These are phyloP conservation scores for Agapanthus africanus DNA, from an alignment of 106 monocot species.

Conservation along the genomic window DNA sequence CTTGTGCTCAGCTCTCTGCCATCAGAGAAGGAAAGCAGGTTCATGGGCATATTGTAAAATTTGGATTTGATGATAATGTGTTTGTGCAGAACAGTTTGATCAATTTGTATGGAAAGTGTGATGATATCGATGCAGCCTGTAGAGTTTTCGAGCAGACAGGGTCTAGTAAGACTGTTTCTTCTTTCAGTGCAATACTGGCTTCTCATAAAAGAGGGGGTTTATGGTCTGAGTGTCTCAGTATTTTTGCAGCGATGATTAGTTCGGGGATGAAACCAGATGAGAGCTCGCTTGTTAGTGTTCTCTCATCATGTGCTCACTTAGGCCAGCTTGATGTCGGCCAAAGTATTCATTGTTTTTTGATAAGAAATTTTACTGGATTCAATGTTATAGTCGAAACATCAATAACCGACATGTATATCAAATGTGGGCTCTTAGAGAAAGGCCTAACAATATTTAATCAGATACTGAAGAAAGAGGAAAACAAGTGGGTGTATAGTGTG, in stretches of 20 bases:
- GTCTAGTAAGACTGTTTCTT: conserved; percentile 31
- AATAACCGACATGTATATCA: conserved; percentile 68
- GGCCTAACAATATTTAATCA: conserved; percentile 38
- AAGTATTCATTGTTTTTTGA: conserved; percentile 41
- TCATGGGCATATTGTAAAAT: conserved; percentile 48
- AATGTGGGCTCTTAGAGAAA: conserved; percentile 47
- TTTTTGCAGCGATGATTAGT: conserved; percentile 30
- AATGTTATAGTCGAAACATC: conserved; percentile 46
- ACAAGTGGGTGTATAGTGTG: conserved; percentile 50
- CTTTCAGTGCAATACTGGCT: conserved; percentile 62
- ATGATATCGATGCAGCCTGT: conserved; percentile 26
- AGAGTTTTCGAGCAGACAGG: conserved; percentile 48
- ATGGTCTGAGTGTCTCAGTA: conserved; percentile 40
- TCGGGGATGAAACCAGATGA: conserved; percentile 40
- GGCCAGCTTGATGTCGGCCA: conserved; percentile 39
- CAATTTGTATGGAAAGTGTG: conserved; percentile 71
- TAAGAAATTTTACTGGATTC: conserved; percentile 29
- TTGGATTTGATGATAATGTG: conserved; percentile 36
- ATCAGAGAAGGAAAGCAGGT: conserved; percentile 39
- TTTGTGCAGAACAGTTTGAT: conserved; percentile 64
- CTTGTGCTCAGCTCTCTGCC: conserved; percentile 36
- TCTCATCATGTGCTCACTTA: conserved; percentile 48
- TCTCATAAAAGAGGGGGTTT: conserved; percentile 28
- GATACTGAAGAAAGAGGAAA: conserved; percentile 34
- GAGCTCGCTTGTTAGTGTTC: conserved; percentile 46